A percentile compares a stretch with the other conserved stretches of the same genome.
These are phyloP conservation scores for Entonaema liquescens DNA, from an alignment of 495 filamentous ascomycete genomes.

Conservation along the genomic window DNA sequence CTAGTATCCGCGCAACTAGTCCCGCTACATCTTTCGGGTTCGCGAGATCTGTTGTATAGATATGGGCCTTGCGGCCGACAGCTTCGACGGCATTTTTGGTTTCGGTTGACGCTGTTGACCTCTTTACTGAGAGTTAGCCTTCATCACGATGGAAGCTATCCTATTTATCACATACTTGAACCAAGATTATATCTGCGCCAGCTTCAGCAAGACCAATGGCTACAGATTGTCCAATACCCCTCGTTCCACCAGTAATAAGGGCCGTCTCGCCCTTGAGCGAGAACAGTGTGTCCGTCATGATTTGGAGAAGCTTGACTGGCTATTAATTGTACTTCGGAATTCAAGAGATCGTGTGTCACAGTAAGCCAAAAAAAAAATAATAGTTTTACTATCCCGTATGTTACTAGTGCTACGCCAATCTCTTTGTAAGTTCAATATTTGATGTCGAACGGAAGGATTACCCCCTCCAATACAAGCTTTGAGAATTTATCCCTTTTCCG, in stretches of 20 bases:
- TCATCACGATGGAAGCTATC: not conserved
- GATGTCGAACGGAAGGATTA: not conserved
- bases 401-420: not conserved
- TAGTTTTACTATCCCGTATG: not conserved
- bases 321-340: not conserved
- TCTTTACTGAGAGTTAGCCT: conserved; percentile 16
- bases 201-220: conserved; percentile 83
- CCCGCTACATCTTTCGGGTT: conserved; percentile 64
- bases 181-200: conserved; percentile 81
- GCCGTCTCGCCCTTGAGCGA: conserved; percentile 75
- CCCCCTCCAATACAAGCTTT: conserved; percentile 1
- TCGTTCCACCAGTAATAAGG: conserved; percentile 84
- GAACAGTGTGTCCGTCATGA: conserved; percentile 53
- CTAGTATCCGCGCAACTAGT: conserved; percentile 68
- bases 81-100: conserved; percentile 69
- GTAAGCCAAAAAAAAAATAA: not conserved
- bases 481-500: conserved; percentile 12
- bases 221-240: conserved; percentile 88
- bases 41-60: conserved; percentile 80
- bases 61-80: conserved; percentile 71
- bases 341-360: not conserved
- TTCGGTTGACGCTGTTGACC: conserved; percentile 64
- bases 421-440: not conserved
- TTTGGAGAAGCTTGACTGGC: not conserved
- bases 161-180: conserved; percentile 59